A percentile compares a stretch with the other conserved stretches of the same genome.
Conservation (phyloP, 164 flowering plant genomes). For the Aristolochia californica region DNA sequence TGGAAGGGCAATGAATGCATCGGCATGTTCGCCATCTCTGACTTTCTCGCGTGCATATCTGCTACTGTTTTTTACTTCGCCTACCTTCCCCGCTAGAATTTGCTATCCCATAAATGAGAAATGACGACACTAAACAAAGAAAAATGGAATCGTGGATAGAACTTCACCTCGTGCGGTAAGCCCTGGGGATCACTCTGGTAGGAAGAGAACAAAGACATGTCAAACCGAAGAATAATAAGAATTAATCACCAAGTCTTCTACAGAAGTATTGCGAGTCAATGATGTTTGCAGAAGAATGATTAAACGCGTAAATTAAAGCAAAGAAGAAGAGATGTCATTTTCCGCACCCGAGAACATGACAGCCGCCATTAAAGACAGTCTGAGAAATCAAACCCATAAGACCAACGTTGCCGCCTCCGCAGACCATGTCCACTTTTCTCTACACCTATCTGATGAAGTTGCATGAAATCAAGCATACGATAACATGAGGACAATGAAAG, state of each 20-base stretch:
- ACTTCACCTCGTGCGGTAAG: conserved; percentile 48
- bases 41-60: conserved; percentile 14
- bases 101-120: neutral
- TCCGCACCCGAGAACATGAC: conserved; percentile 74
- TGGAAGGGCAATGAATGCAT: conserved; percentile 18
- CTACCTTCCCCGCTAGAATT: conserved; percentile 9
- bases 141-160: conserved; percentile 3
- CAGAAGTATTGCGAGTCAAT: neutral
- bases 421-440: conserved; percentile 55
- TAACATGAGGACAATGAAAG: too few species aligned
- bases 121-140: neutral
- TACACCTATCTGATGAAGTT: conserved; percentile 29
- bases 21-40: conserved; percentile 13
- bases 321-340: too few species aligned
- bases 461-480: too few species aligned
- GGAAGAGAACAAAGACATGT: neutral
- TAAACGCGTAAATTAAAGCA: neutral
- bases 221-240: neutral
- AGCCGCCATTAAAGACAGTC: conserved; percentile 53
- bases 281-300: neutral
- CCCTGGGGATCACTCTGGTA: conserved; percentile 54
- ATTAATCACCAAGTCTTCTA: neutral
- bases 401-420: conserved; percentile 75
- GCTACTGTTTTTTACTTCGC: conserved; percentile 13
- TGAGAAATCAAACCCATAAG: conserved; percentile 61